Percentiles rank a stretch among this genome's conserved stretches.
Evolutionary conservation across 163 green algal species (phyloP).

Genomic region (Chlorella variabilis): DNA sequence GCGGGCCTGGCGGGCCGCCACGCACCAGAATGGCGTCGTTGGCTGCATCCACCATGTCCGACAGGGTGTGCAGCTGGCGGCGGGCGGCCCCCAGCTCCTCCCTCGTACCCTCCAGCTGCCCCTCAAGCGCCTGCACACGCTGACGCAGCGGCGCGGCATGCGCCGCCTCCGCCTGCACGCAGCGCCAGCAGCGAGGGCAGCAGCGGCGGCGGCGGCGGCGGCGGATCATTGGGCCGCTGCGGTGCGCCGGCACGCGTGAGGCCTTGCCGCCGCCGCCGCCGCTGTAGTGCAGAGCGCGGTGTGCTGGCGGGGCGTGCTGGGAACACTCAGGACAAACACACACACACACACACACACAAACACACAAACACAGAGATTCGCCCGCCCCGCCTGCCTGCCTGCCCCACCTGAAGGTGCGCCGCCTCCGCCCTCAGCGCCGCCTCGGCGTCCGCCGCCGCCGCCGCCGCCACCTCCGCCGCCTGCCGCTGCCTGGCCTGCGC

Average conservation of each 20-base stretch:
- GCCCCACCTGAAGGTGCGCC: neutral
- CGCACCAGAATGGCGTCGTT: slow-evolving; percentile 29
- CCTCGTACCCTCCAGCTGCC: neutral
- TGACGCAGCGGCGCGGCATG: neutral
- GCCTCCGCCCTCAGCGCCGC: neutral
- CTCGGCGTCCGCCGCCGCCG: slow-evolving; percentile 10
- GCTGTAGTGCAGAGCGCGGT: no score
- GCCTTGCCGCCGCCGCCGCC: no score
- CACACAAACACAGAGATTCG: no score
- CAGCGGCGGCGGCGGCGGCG: no score
- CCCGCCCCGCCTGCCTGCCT: no score
- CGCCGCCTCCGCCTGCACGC: neutral
- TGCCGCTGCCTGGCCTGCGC: slow-evolving; percentile 1
- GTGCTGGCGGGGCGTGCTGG: no score
- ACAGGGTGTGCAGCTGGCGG: slow-evolving; percentile 6
- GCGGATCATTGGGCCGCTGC: no score
- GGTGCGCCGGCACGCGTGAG: no score
- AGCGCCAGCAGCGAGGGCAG: no score
- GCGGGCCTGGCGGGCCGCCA: no score
- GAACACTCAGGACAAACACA: no score
- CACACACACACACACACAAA: no score
- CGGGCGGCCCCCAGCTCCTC: slow-evolving; percentile 4
- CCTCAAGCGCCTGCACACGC: neutral
- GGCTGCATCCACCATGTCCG: slow-evolving; percentile 25
- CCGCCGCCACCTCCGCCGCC: neutral